These are phyloP conservation scores for Rhododendron simsii DNA, from an alignment of 148 eudicot genomes.

Conservation along the genomic window DNA sequence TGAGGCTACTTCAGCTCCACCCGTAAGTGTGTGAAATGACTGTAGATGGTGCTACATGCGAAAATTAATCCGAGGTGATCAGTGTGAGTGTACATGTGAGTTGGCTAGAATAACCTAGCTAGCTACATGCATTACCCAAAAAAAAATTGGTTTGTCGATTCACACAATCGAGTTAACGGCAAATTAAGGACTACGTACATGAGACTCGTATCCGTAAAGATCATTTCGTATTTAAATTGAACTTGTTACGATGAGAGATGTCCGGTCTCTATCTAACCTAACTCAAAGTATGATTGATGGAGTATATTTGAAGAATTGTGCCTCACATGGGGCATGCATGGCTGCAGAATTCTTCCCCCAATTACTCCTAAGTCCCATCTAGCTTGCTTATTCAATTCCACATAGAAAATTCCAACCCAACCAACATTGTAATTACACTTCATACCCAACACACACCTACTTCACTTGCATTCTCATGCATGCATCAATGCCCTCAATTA, in stretches of 20 bases:
- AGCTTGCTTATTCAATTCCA: neutral
- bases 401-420: neutral
- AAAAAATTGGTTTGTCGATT: too few relatives aligned
- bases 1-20: too few relatives aligned
- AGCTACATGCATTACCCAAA: too few relatives aligned
- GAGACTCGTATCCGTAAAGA: neutral
- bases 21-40: too few relatives aligned
- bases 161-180: neutral
- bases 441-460: slow-evolving; percentile 1
- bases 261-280: neutral
- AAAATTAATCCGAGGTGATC: too few relatives aligned
- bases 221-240: neutral
- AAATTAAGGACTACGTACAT: too few relatives aligned
- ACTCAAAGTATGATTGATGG: neutral
- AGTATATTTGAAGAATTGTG: neutral
- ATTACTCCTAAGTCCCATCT: neutral
- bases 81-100: too few relatives aligned
- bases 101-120: too few relatives aligned
- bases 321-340: neutral
- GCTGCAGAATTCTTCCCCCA: neutral
- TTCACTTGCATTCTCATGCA: neutral
- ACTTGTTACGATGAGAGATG: neutral
- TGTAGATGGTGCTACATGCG: too few relatives aligned
- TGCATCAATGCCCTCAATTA: neutral
- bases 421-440: neutral